Percentiles rank a stretch among this genome's conserved stretches.
Conservation (phyloP, 495 filamentous ascomycete genomes). For the Xylaria intraflava region DNA sequence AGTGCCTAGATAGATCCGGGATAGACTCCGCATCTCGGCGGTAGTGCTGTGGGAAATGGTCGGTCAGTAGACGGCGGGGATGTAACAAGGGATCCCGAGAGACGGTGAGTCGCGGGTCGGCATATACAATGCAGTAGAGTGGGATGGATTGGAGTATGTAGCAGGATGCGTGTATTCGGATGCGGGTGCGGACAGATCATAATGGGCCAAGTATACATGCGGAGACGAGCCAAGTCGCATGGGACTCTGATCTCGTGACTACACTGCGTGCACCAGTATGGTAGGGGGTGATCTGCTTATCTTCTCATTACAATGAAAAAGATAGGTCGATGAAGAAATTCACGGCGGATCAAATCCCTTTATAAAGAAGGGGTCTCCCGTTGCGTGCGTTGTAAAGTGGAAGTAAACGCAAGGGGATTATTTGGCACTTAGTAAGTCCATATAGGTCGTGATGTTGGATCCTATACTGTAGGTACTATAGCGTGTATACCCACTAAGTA, state of each 20-base stretch:
- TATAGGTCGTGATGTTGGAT: no score
- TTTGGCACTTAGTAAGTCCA: no score
- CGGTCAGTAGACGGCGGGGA: slow-evolving; percentile 4
- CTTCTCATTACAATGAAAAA: no score
- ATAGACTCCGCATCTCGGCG: slow-evolving; percentile 6
- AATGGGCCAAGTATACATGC: no score
- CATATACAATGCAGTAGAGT: background rate
- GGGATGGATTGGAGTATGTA: background rate
- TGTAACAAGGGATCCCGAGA: slow-evolving; percentile 6
- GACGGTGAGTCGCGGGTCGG: slow-evolving; percentile 5
- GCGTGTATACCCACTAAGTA: no score
- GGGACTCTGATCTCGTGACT: background rate
- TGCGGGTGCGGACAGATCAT: background rate
- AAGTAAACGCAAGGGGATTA: no score
- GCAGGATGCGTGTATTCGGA: background rate
- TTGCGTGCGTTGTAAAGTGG: no score
- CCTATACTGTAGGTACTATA: no score
- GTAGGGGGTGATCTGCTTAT: background rate
- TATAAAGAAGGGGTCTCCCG: no score
- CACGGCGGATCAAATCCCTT: no score
- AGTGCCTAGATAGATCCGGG: background rate
- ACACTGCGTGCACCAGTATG: no score
- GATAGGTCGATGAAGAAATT: no score
- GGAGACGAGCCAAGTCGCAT: background rate
- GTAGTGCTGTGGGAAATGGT: slow-evolving; percentile 3